Evolutionary conservation across 768 basidiomycete species (phyloP).

Genomic region (Tricholoma terreum): DNA sequence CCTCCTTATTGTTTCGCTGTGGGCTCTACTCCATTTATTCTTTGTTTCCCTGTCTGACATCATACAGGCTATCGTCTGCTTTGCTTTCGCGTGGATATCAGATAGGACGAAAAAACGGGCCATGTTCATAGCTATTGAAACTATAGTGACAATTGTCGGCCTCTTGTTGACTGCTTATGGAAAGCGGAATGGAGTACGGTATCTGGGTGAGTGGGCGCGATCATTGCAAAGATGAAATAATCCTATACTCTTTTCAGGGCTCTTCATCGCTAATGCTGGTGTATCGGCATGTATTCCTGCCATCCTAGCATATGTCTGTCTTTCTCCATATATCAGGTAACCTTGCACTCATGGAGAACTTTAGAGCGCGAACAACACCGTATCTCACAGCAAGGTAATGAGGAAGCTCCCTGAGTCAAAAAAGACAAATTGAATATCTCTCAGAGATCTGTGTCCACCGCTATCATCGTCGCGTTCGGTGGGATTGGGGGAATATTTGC

Average conservation of each 20-base stretch:
- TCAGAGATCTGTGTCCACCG: constrained; percentile 36
- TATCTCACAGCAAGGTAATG: constrained; percentile 30
- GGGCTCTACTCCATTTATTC: not conserved
- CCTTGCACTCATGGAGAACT: not conserved
- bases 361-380: constrained; percentile 35
- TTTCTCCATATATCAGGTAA: not conserved
- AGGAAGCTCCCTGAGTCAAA: too few relatives aligned
- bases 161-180: constrained; percentile 31
- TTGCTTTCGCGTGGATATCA: constrained; percentile 35
- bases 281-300: constrained; percentile 34
- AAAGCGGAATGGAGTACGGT: constrained; percentile 26
- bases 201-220: constrained; percentile 21
- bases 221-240: not conserved
- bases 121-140: constrained; percentile 30
- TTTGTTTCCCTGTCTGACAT: not conserved
- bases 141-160: constrained; percentile 30
- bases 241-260: constrained; percentile 8
- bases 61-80: constrained; percentile 31
- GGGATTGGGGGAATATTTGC: constrained; percentile 40
- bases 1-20: constrained; percentile 35
- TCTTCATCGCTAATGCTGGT: constrained; percentile 35
- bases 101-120: constrained; percentile 35
- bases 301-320: constrained; percentile 37
- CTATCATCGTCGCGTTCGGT: constrained; percentile 32
- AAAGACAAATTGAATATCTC: not conserved